Base-by-base conservation (phyloP, 176 grass and related monocot genomes). In the Oryza meyeriana region DNA sequence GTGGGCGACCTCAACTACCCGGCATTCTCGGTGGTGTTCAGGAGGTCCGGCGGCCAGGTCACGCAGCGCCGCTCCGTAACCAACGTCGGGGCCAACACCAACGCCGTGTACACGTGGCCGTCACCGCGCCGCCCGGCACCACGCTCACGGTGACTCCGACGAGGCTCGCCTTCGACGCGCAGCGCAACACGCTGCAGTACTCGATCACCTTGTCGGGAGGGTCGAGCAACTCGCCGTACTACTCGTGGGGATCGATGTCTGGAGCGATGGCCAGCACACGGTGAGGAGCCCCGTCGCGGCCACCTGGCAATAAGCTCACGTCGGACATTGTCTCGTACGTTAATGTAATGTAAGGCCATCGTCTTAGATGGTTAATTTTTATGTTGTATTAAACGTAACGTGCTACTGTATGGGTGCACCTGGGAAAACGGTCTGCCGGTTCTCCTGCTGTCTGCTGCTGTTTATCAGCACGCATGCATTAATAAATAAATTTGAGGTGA, bases 1-100 rank as follows among this genome's bases (percentile, higher is more conserved):
- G 61, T 78, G 1, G 88, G 92, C 0, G 85, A 94, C 35, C 86
- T 81, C 75, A 94, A 94, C 68, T 90, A 88, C 45, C 92, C 92
- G 10, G 79, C 92, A 1, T 89, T 94, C 48, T 84, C 88, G 3
- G 88, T 66, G 16, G 26, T 85, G 40, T 90, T 95, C 32, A 25
- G 22, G 40, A 48, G 14, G 3, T 22, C 1, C 17, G 70, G 6
- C 0, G 65, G 76, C n/a, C 41, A 33, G 24, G 70, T 97, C 38
- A 88, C 77, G 1, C 86, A 87, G 59, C 85, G 16, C 5, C 88
- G 94, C 42, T 17, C n/a, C 2, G 94, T 97, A n/a, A 78, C 69
- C 24, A 93, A 97, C 55, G 88, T 96, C 25, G 88, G 94, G 8
- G 17, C 27, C 28, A 34, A 70, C 0, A 32, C 14, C 2, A 18